Base-by-base conservation (phyloP, 257 asterid species). In the Sherardia arvensis region DNA sequence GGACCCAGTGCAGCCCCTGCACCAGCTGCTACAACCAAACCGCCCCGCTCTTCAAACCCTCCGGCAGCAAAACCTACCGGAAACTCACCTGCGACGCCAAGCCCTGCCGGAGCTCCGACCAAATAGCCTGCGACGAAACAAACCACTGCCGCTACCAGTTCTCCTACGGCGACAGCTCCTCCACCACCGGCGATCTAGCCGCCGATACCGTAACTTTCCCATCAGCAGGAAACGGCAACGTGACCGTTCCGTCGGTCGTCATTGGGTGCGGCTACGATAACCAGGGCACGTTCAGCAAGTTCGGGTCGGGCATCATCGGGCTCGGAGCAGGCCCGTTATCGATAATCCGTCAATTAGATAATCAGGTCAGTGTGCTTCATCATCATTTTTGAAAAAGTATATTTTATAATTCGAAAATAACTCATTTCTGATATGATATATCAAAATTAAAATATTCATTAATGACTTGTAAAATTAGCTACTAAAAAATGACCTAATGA, bases 1-100 rank as follows among this genome's bases (percentile, higher is more conserved):
- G 95, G 95, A 76, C 82, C 2, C 95, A 82, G 30, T 87, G 90
- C 75, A 4, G 23, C 38, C 87, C 95, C 3, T 87, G 92, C 72
- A 7, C 22, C 0, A 7, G 23, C 0, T 84, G 95, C 70, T 87
- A 63, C 79, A 11, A 72, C 1, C 95, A 87, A 70, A 61, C 6
- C 0, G 53, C 69, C 27, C 95, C 95, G 0, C 22, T 82, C 1
- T 87, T 87, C 34, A 75, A 87, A 53, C 83, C 86, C 0, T 3
- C 4, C 0, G 64, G 66, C 6, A 73, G 83, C 4, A 54, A 47
- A 0, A 51, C 84, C 0, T 84, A 67, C 53, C 29, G 68, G 32
- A 28, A 9, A 0, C 17, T 80, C 5, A 53, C 84, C 0, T 87
- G 95, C 53, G 4, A 63, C 2, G 62, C 87, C 1, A 3, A 11